Percentiles rank a stretch among this genome's conserved stretches.
Evolutionary conservation across 2,329 filamentous ascomycete genomes (phyloP).

Genomic region (Fusarium xylarioides): DNA sequence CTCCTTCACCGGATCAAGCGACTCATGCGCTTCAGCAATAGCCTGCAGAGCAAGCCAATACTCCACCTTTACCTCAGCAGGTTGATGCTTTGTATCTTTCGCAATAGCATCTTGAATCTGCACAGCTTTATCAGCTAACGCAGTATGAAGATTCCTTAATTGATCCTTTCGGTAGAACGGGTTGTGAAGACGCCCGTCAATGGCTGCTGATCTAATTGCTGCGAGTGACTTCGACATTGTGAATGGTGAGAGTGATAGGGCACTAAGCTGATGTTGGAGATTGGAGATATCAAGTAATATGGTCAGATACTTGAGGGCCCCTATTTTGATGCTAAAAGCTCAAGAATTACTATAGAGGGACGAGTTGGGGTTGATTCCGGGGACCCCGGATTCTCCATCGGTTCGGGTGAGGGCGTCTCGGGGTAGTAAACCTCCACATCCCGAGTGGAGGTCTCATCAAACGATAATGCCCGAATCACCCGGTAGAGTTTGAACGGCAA

Average conservation of each 20-base stretch:
- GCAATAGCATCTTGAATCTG: constrained; percentile 33
- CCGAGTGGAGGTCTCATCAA: constrained; percentile 18
- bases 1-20: constrained; percentile 17
- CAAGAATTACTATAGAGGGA: neutral
- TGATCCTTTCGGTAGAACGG: constrained; percentile 36
- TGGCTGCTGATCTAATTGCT: constrained; percentile 27
- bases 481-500: neutral
- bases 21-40: constrained; percentile 18
- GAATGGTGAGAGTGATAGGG: neutral
- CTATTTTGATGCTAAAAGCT: neutral
- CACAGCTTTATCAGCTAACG: constrained; percentile 7
- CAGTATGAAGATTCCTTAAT: constrained; percentile 19
- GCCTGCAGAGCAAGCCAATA: constrained; percentile 35
- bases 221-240: constrained; percentile 32
- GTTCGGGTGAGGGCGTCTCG: constrained; percentile 11
- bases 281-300: neutral
- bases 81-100: constrained; percentile 24
- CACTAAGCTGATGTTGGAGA: neutral
- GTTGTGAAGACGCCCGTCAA: constrained; percentile 33
- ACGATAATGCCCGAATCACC: neutral
- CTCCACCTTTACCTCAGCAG: constrained; percentile 33
- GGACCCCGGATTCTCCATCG: constrained; percentile 7
- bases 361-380: neutral
- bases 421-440: constrained; percentile 18
- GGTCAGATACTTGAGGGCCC: neutral